Conservation (phyloP, 768 basidiomycete genomes). For the Hericium erinaceus region DNA sequence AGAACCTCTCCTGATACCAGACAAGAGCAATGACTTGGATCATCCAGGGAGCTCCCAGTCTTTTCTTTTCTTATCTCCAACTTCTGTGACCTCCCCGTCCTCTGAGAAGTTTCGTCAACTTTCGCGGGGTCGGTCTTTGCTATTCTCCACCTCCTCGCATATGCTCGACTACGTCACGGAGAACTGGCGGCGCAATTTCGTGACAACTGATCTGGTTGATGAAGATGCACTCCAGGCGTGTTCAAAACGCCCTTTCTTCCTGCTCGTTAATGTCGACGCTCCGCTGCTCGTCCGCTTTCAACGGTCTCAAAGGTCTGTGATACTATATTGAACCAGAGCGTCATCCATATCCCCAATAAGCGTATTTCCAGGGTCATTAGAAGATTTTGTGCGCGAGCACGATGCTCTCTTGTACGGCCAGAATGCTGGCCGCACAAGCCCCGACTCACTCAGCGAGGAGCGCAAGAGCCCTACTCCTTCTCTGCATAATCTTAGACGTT, state of each 20-base stretch:
- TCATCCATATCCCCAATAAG: constrained; percentile 6
- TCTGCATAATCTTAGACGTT: constrained; percentile 27
- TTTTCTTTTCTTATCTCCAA: constrained; percentile 7
- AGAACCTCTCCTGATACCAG: neutral
- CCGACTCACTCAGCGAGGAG: neutral
- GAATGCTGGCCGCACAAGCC: neutral
- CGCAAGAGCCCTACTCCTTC: constrained; percentile 1
- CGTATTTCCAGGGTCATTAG: constrained; percentile 33
- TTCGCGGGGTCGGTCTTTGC: constrained; percentile 7
- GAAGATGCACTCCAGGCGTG: constrained; percentile 55
- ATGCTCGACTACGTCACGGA: constrained; percentile 71
- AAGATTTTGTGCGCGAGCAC: constrained; percentile 65
- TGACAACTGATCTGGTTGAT: constrained; percentile 64
- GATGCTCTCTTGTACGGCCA: constrained; percentile 59
- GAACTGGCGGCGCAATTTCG: constrained; percentile 73
- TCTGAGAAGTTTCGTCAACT: neutral
- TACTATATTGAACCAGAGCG: neutral
- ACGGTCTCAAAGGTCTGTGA: constrained; percentile 41
- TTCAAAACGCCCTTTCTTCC: constrained; percentile 80
- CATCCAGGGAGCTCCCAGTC: constrained; percentile 1
- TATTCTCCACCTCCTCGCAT: constrained; percentile 39
- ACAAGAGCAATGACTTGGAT: neutral
- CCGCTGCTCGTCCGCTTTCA: constrained; percentile 63
- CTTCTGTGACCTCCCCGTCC: constrained; percentile 3
- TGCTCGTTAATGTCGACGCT: constrained; percentile 78